phyloP scores from a whole-genome alignment of 345 rosid species.

The Eucalyptus caleyi region DNA sequence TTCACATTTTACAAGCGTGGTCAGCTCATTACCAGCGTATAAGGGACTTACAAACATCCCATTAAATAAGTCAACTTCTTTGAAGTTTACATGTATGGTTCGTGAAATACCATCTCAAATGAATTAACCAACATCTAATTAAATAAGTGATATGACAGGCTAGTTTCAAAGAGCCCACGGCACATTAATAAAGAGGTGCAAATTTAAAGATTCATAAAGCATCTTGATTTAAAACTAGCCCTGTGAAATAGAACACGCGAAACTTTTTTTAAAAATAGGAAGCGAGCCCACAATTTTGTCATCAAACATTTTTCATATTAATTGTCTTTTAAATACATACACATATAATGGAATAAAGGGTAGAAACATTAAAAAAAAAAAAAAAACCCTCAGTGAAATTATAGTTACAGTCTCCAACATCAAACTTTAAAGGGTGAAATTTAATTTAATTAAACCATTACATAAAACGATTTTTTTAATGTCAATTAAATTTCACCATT shows the following conservation, averaged over 20 bases:
- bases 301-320: background rate
- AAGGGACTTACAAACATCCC: background rate
- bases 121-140: background rate
- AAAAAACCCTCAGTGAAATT: background rate
- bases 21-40: background rate
- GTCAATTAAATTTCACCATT: background rate
- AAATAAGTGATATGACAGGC: background rate
- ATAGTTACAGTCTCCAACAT: background rate
- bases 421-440: background rate
- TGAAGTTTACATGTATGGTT: background rate
- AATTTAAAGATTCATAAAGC: background rate
- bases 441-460: too few species aligned
- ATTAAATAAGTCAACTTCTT: background rate
- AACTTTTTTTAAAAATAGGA: background rate
- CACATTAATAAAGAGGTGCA: background rate
- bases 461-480: background rate
- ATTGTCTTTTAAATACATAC: background rate
- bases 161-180: background rate
- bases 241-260: background rate
- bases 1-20: background rate
- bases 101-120: background rate
- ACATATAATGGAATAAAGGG: background rate
- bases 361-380: too few species aligned
- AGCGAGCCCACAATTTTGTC: background rate
- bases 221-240: background rate